phyloP scores from a whole-genome alignment of 768 basidiomycete genomes.

The Symmetrospora coprosmae region DNA sequence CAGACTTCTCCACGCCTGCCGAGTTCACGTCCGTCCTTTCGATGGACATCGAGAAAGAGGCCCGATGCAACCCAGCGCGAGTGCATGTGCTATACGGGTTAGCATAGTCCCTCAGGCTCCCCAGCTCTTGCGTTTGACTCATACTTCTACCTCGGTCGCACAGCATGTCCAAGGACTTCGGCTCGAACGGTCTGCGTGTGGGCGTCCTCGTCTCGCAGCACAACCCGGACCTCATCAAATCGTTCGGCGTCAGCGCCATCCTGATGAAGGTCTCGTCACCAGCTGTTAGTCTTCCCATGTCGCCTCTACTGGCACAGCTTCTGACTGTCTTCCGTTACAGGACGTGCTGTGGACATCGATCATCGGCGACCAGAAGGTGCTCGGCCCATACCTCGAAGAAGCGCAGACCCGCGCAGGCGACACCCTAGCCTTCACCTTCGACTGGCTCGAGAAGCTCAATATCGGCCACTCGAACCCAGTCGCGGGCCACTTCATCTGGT shows the following conservation, averaged over 20 bases:
- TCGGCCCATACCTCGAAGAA: conserved; percentile 27
- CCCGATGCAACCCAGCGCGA: conserved; percentile 27
- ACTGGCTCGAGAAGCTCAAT: conserved; percentile 21
- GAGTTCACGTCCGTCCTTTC: conserved; percentile 30
- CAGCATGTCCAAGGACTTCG: conserved; percentile 31
- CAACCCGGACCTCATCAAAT: conserved; percentile 29
- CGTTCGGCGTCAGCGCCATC: conserved; percentile 28
- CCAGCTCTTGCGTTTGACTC: background rate
- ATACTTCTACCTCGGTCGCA: background rate
- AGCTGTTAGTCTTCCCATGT: conserved; percentile 13
- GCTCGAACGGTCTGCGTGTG: conserved; percentile 31
- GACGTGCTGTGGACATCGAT: conserved; percentile 30
- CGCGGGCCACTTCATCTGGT: conserved; percentile 29
- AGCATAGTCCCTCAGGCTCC: background rate
- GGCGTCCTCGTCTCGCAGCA: conserved; percentile 32
- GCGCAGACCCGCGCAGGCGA: conserved; percentile 22
- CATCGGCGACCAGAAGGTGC: conserved; percentile 23
- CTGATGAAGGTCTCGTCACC: conserved; percentile 32
- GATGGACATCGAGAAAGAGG: conserved; percentile 29
- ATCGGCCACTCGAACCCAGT: conserved; percentile 26
- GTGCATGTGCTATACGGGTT: conserved; percentile 23
- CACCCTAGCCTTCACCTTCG: conserved; percentile 23
- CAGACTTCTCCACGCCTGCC: background rate
- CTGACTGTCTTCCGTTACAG: background rate
- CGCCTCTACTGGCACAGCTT: background rate